phyloP scores from a whole-genome alignment of 345 rosid species.

The Rhodomyrtus tomentosa region DNA sequence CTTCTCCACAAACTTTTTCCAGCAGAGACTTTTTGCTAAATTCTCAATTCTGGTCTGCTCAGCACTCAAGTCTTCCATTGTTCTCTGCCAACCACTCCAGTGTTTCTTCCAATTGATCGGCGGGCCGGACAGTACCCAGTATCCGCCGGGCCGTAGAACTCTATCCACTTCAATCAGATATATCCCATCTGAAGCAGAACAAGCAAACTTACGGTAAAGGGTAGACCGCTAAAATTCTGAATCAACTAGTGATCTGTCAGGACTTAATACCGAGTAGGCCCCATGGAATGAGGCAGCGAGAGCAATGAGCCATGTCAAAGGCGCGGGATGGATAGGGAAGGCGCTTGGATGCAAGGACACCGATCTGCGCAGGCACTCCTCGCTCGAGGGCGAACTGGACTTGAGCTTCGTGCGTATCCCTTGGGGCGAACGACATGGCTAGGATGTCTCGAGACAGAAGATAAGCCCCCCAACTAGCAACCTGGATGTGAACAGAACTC shows the following conservation, averaged over 20 bases:
- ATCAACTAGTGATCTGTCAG: not conserved
- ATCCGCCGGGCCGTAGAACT: constrained; percentile 57
- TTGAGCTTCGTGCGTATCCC: constrained; percentile 64
- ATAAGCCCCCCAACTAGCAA: constrained; percentile 67
- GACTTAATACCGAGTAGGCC: constrained; percentile 16
- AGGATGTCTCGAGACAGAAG: constrained; percentile 35
- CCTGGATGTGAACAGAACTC: constrained; percentile 16
- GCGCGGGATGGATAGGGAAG: constrained; percentile 61
- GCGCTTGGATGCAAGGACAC: constrained; percentile 40
- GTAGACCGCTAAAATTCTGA: not conserved
- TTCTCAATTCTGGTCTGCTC: constrained; percentile 37
- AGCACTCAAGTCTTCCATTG: constrained; percentile 28
- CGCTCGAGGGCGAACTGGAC: constrained; percentile 70
- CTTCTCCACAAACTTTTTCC: constrained; percentile 44
- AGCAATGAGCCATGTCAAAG: constrained; percentile 75
- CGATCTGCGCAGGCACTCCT: constrained; percentile 63
- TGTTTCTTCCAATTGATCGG: constrained; percentile 46
- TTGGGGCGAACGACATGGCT: constrained; percentile 57
- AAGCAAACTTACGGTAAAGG: not conserved
- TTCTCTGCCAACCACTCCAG: constrained; percentile 47
- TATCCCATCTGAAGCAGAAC: constrained; percentile 27
- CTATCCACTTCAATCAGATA: constrained; percentile 59
- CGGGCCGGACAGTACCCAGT: constrained; percentile 70
- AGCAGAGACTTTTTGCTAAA: constrained; percentile 39
- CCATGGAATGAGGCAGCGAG: constrained; percentile 78